Evolutionary conservation across 176 grass and related monocot species (phyloP), one percentile per base, ranked within the genome.

Genomic region (Melocanna baccifera): DNA sequence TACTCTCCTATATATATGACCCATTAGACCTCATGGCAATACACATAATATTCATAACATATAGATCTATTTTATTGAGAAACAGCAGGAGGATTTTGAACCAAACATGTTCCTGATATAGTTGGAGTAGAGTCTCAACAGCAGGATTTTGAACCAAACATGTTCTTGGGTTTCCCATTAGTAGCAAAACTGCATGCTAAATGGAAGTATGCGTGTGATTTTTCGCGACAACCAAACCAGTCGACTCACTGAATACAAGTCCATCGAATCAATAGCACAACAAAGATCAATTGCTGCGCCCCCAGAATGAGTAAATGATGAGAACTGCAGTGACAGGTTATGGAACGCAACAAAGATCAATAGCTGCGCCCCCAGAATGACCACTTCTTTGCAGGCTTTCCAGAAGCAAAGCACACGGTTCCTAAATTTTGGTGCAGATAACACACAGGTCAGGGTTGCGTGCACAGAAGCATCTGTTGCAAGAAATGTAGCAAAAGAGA

Each of bases 311-410:
- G 62, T 36, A 12, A 42, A 73, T 47, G 28, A 83, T 32, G 26
- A 47, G 20, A 73, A 40, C 20, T 12, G 22, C 11, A 13, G 63
- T 30, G 2, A 29, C 36, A 45, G 22, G 32, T n/a, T n/a, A 41
- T 0, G 1, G 22, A 39, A 28, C 15, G 30, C 1, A 0, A 16
- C 8, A 25, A 71, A 14, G 58, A 84, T 90, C 81, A 98, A 63
- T 98, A 95, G 84, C 96, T 98, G 79, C 87, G 89, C 10, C 91
- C 93, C 96, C 96, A 98, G 73, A 92, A 95, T 1, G 91, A 90
- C 91, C 96, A 98, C 52, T 93, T 95, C 90, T 90, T 91, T 22
- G 93, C 93, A 48, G 83, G 89, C 86, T 90, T 98, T 67, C 96
- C 96, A 10, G 91, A 98, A 30, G 96, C 96, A 72, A 98, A 95